Evolutionary conservation across 495 filamentous ascomycete genomes (phyloP).

Genomic region (Trichoderma reesei): DNA sequence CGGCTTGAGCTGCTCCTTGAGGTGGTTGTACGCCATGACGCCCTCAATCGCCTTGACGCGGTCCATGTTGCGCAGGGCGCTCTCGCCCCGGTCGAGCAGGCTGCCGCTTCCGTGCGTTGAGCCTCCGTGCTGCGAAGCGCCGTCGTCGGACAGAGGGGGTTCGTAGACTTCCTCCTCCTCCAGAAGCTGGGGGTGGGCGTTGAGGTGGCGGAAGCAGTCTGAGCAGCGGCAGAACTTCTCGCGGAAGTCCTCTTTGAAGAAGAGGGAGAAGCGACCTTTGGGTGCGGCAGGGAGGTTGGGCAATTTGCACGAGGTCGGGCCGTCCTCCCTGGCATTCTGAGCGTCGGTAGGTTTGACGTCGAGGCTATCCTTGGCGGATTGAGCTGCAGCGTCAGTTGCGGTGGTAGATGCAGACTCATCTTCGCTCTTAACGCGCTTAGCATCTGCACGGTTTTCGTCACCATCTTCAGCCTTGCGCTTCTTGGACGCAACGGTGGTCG

Average conservation of each 20-base stretch:
- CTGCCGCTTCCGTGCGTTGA: conserved; percentile 51
- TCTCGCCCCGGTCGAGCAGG: conserved; percentile 80
- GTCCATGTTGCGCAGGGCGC: conserved; percentile 79
- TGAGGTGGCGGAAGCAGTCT: conserved; percentile 64
- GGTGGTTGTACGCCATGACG: conserved; percentile 91
- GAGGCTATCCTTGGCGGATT: not conserved
- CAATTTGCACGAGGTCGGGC: conserved; percentile 30
- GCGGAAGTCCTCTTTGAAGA: conserved; percentile 68
- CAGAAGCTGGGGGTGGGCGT: conserved; percentile 62
- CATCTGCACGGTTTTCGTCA: conserved; percentile 28
- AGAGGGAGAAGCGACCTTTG: conserved; percentile 58
- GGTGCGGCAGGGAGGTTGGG: conserved; percentile 44
- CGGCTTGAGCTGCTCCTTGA: conserved; percentile 86
- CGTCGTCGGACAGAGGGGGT: conserved; percentile 59
- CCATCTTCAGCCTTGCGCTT: conserved; percentile 72
- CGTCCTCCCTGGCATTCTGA: conserved; percentile 11
- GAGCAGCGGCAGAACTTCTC: conserved; percentile 66
- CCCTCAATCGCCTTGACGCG: conserved; percentile 90
- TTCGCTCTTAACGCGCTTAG: conserved; percentile 52
- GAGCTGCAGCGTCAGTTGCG: not conserved
- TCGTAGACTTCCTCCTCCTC: conserved; percentile 93
- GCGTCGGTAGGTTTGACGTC: not conserved
- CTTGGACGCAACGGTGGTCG: conserved; percentile 30
- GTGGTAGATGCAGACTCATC: conserved; percentile 11
- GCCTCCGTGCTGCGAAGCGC: conserved; percentile 34